These are phyloP conservation scores for Cercospora berteroae DNA, from an alignment of 2,329 filamentous ascomycete species.

Conservation along the genomic window DNA sequence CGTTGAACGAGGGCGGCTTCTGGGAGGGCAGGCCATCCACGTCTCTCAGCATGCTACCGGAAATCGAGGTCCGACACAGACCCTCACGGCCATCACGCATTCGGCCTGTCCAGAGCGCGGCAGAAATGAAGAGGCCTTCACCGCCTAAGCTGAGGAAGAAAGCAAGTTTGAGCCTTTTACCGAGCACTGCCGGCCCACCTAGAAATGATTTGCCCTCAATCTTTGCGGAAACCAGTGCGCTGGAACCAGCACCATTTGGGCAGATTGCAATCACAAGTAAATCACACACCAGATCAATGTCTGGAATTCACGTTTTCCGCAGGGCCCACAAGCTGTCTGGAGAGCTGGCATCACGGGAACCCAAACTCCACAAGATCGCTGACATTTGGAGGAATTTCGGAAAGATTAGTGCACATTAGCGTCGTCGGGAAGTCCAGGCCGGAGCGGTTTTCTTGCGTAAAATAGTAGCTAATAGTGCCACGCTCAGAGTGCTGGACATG, in stretches of 20 bases:
- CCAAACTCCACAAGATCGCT: not conserved
- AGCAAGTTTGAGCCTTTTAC: not conserved
- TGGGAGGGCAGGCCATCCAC: not conserved
- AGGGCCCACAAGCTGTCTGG: not conserved
- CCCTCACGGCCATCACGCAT: not conserved
- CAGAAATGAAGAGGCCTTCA: not conserved
- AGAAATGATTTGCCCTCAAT: not conserved
- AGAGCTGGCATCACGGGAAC: not conserved
- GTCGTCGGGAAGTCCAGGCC: not conserved
- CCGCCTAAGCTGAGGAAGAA: not conserved
- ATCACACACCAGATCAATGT: not conserved
- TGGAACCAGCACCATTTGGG: not conserved
- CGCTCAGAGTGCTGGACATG: not conserved
- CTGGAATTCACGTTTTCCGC: not conserved
- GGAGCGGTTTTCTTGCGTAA: not conserved
- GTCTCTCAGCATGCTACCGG: not conserved
- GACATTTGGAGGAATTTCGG: slow-evolving; percentile 5
- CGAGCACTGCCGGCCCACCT: not conserved
- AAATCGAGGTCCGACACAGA: not conserved
- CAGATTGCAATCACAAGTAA: not conserved
- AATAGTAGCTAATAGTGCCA: not conserved
- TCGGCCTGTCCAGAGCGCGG: not conserved
- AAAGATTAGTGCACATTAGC: not conserved
- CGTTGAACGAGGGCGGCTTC: not conserved
- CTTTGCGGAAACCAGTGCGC: not conserved